Base-by-base conservation (phyloP, 2,329 filamentous ascomycete genomes). In the Trichoderma sp. region DNA sequence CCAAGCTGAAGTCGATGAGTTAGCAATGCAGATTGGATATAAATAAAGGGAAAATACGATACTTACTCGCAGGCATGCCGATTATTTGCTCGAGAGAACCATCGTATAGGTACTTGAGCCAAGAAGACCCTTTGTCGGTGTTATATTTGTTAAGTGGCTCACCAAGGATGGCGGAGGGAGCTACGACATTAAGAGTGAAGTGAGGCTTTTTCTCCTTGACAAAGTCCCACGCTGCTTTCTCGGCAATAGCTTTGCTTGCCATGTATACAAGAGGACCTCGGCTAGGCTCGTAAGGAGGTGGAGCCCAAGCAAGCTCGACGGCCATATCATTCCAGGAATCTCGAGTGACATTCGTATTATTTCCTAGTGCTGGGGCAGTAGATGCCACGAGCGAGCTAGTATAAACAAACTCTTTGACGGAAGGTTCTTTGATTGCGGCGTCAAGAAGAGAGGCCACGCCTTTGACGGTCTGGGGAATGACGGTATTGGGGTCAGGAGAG, bases 361-460 rank as follows among this genome's bases (percentile, higher is more conserved):
- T 43, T 43, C 39, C 39, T 0, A 43, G 39, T n/a, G 39, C 15
- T 43, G 39, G 39, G 7, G 39, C 39, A n/a, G 39, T 43, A 43
- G 39, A 43, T n/a, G 39, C 32, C 74, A 64, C 32, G 74, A 75
- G n/a, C 74, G 77, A 30, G 39, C 75, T 76, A 3, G 79, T 80
- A 53, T 73, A 80, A 1, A 80, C 75, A 21, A 80, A 73, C 1
- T 43, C 77, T 70, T 82, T 83, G 21, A 87, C 75, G 0, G 78
- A 81, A 0, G 82, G 76, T 14, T 83, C 80, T 43, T 81, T 81
- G 1, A 79, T 76, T 0, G 83, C 83, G 2, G 85, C 81, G 1
- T 80, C 77, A 1, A 87, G 78, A 4, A 84, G 79, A 47, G 82
- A 81, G 5, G 79, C 74, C 0, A 79, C 78, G 6, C 81, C 81